Evolutionary conservation across 2,329 filamentous ascomycete genomes (phyloP), one percentile per base, ranked within the genome.

Genomic region (Penicillium griseofulvum): DNA sequence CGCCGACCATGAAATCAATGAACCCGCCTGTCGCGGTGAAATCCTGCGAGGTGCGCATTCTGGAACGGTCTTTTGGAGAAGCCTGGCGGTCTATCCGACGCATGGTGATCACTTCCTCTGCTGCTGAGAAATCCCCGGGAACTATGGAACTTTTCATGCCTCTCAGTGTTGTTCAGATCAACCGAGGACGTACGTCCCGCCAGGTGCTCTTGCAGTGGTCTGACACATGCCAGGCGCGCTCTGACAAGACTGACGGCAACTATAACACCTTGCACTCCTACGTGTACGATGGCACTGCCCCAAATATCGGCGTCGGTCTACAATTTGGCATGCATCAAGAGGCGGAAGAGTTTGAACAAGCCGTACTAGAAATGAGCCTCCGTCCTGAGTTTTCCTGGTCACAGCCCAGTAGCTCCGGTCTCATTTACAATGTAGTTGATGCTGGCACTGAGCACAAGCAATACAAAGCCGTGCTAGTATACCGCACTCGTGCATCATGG

Each of bases 131-230:
- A 16, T 43, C 45, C 5, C 68, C 67, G 4, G 54, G 51, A 17
- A 67, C 66, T n/a, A 61, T 66, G 6, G 68, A 71, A 19, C 52
- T 65, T 8, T 70, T 70, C 33, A 62, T 71, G 58, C 69, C 69
- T 7, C 44, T 69, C 39, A 66, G 65, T 31, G 57, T 55, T n/a
- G 66, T 71, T 1, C 68, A 69, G 50, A 52, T 71, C 11, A 59
- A 54, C 17, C 63, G 66, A 19, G 61, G 63, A 36, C 52, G 62
- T 14, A 43, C 57, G 12, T 62, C 66, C 2, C 60, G 62, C 9
- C 61, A 66, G 31, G 44, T 69, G 2, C 58, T 66, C 11, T 49
- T 69, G 4, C 67, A 65, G 58, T 71, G 69, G 69, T 71, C 69
- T 4, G 67, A 71, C 47, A 68, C 66, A 17, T 61, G 60, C 17